phyloP scores from a whole-genome alignment of 345 rosid species.

The Populus davidiana region DNA sequence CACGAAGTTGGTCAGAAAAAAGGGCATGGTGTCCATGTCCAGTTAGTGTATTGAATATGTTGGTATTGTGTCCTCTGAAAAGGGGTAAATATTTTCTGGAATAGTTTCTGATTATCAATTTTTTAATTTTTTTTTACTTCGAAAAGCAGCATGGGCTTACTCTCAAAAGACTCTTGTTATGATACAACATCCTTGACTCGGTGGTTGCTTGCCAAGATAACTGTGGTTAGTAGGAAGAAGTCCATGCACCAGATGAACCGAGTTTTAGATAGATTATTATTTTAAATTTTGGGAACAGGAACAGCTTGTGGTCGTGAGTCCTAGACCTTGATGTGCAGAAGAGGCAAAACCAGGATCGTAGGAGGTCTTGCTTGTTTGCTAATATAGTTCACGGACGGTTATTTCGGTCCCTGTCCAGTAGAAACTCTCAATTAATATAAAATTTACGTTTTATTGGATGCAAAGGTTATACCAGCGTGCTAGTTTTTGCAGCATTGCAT shows the following conservation, averaged over 20 bases:
- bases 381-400: not conserved
- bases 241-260: not conserved
- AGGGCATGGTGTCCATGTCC: not conserved
- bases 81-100: not conserved
- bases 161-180: not conserved
- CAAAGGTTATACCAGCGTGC: no score
- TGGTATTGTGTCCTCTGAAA: no score
- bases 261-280: not conserved
- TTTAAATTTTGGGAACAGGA: not conserved
- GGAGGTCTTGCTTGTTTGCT: not conserved
- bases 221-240: not conserved
- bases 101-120: not conserved
- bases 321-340: not conserved
- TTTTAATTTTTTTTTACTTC: not conserved
- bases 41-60: not conserved
- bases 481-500: no score
- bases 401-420: no score
- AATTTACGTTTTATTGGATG: no score
- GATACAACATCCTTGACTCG: not conserved
- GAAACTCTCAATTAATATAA: no score
- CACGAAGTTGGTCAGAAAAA: conserved; percentile 22
- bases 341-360: not conserved
- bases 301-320: not conserved
- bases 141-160: not conserved
- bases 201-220: not conserved